Base-by-base conservation (phyloP, 2,329 filamentous ascomycete genomes). In the Neofusicoccum cordaticola region DNA sequence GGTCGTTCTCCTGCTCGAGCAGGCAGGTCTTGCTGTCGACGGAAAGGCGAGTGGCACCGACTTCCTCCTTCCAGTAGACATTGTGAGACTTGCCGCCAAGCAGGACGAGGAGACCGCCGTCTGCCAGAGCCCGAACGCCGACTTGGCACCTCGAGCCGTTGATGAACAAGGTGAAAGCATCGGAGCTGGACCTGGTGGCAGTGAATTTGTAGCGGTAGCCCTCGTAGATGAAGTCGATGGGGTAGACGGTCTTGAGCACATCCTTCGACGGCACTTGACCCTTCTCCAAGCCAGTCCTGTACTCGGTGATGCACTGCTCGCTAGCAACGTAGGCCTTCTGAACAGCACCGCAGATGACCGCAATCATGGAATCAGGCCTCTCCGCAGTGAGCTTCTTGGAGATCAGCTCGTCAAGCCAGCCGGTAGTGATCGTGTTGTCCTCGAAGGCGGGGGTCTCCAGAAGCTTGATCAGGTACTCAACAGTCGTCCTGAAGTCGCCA, bases 51-150 rank as follows among this genome's bases (percentile, higher is more conserved):
- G 95, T 97, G 42, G 94, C 95, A 65, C 93, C 93, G 52, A 96
- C 92, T 78, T 99, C 95, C 76, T 99, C 95, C 82, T 98, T 98
- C 95, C 95, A 99, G 87, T 99, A 99, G 67, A 98, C 89, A 75
- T 95, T 99, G 88, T 99, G 95, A 71, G 92, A 96, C 78, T 92
- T 92, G 67, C 95, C 95, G 73, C 90, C 89, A 48, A 99, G 87
- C 19, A 99, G 86, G 68, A 99, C 88, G 64, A 99, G 85, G 11
- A 99, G 86, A 77, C 95, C 95, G 77, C 95, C 95, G 72, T 99
- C 95, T 69, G 92, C 93, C 69, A 99, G 87, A 57, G 93, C 90
- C 71, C 95, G 91, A 63, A 99, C 91, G 73, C 94, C 95, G 64
- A 98, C 91, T 6, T 91, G 89, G 80, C 92, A 96, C 83, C 96